Evolutionary conservation across 1,284 basidiomycete species (phyloP).

Genomic region (Cryptococcus amylolentus): DNA sequence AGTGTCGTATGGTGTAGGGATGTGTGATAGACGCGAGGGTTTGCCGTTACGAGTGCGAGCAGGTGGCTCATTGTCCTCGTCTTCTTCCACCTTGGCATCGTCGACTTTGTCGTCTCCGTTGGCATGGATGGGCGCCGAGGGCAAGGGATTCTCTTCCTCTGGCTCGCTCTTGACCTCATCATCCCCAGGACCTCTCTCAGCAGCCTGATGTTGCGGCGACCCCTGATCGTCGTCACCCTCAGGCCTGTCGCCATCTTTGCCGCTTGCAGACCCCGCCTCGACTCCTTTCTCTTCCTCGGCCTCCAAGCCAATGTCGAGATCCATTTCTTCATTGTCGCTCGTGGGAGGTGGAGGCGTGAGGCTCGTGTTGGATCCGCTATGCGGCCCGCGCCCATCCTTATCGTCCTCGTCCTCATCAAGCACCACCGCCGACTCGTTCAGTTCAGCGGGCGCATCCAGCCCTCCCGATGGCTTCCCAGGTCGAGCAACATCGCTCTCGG

Average conservation of each 20-base stretch:
- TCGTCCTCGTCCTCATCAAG: not conserved
- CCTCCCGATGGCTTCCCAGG: not conserved
- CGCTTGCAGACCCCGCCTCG: not conserved
- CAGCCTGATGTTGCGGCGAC: conserved; percentile 26
- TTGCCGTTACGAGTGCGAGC: conserved; percentile 13
- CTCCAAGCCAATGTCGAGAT: conserved; percentile 5
- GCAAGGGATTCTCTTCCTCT: conserved; percentile 9
- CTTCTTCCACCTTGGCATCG: not conserved
- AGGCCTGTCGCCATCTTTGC: conserved; percentile 6
- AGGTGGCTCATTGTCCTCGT: conserved; percentile 9
- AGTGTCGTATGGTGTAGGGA: conserved; percentile 9
- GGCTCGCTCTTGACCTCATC: conserved; percentile 42
- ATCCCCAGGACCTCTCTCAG: conserved; percentile 25
- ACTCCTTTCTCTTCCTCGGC: conserved; percentile 11
- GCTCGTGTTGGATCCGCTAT: conserved; percentile 24
- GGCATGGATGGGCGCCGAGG: not conserved
- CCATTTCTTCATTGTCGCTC: conserved; percentile 27
- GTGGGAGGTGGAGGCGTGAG: conserved; percentile 37
- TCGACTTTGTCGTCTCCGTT: not conserved
- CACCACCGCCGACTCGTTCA: not conserved
- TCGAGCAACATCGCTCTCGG: not conserved
- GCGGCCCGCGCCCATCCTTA: not conserved
- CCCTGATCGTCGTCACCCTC: conserved; percentile 28
- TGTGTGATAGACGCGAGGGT: not conserved
- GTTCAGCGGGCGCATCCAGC: not conserved